Conservation (phyloP, 441 rosid species). For the Hura crepitans region DNA sequence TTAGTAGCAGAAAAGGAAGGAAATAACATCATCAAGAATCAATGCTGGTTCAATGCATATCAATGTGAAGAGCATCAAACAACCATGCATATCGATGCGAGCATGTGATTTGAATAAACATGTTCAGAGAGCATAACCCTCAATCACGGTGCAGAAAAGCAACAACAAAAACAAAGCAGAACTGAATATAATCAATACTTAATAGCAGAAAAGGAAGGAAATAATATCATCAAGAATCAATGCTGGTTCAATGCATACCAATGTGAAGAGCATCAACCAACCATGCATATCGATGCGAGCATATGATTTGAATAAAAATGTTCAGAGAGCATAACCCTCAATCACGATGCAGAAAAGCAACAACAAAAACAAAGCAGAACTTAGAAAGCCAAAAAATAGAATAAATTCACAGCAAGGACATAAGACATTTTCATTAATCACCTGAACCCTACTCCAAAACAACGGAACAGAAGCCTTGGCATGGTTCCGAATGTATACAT, state of each 20-base stretch:
- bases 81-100: background rate
- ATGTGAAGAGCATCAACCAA: background rate
- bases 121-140: background rate
- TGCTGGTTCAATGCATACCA: too few relatives aligned
- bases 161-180: background rate
- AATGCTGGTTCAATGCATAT: background rate
- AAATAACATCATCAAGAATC: background rate
- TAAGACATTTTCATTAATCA: slow-evolving; percentile 13
- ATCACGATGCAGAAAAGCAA: background rate
- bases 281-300: background rate
- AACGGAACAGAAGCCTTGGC: slow-evolving; percentile 73
- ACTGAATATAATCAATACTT: too few relatives aligned
- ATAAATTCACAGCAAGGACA: background rate
- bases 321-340: background rate
- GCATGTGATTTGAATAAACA: background rate
- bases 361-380: background rate
- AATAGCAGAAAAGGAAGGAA: too few relatives aligned
- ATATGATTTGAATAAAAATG: background rate
- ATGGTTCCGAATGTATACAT: slow-evolving; percentile 46
- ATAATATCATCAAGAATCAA: too few relatives aligned
- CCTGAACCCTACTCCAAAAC: slow-evolving; percentile 80
- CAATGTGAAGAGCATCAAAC: background rate
- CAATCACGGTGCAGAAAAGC: background rate
- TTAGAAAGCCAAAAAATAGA: background rate
- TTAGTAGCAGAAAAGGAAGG: background rate